Conservation (phyloP, 345 rosid species). For the Trapa incisa region DNA sequence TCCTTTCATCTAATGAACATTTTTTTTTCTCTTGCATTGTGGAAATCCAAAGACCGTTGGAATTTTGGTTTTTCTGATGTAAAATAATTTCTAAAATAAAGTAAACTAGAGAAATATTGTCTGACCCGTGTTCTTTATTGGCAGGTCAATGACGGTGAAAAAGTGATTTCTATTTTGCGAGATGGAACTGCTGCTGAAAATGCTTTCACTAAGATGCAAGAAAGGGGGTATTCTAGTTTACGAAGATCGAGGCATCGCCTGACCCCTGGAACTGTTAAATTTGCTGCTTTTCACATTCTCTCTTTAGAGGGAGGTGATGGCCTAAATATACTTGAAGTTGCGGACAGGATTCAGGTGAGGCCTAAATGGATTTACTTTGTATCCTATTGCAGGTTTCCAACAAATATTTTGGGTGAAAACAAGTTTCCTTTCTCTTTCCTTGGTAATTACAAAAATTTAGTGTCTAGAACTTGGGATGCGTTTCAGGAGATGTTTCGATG, state of each 20-base stretch:
- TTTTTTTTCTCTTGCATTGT: neutral
- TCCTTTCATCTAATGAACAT: constrained; percentile 4
- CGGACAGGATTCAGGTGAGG: constrained; percentile 80
- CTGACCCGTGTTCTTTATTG: constrained; percentile 1
- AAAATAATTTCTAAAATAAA: neutral
- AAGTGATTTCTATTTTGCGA: constrained; percentile 55
- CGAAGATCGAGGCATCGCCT: constrained; percentile 84
- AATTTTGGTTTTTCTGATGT: neutral
- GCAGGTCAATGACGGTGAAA: constrained; percentile 60
- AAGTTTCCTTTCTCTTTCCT: constrained; percentile 1
- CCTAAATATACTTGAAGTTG: constrained; percentile 70
- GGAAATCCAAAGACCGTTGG: neutral
- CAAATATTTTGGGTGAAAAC: neutral
- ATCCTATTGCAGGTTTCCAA: neutral
- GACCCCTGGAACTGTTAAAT: constrained; percentile 93
- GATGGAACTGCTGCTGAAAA: constrained; percentile 75
- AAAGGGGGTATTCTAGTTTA: constrained; percentile 57
- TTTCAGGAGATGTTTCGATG: neutral
- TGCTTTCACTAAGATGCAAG: constrained; percentile 80
- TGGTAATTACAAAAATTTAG: neutral
- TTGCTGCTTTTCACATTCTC: constrained; percentile 82
- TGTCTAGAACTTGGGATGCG: too few species aligned
- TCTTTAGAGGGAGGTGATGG: constrained; percentile 73
- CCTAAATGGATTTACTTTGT: neutral
- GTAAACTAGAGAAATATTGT: neutral